Evolutionary conservation across 2,329 filamentous ascomycete species (phyloP).

Genomic region (Colletotrichum siamense): DNA sequence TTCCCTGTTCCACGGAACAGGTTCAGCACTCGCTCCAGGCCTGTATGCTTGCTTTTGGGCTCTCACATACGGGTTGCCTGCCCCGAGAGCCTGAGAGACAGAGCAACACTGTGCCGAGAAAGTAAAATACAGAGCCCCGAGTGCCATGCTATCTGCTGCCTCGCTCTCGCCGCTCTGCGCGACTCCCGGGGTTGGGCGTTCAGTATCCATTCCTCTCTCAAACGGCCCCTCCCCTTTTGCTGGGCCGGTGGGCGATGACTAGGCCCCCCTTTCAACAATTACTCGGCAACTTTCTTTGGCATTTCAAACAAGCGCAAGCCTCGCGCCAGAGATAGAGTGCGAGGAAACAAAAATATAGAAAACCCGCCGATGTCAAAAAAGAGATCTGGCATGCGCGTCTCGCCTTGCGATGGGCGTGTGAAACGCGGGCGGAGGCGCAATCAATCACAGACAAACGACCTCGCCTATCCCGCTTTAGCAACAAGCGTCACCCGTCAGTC

Average conservation of each 20-base stretch:
- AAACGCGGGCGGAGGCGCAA: background rate
- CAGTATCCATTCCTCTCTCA: background rate
- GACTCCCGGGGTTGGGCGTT: background rate
- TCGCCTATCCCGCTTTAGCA: conserved; percentile 1
- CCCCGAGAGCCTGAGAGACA: background rate
- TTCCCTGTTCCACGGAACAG: background rate
- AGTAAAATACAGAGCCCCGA: background rate
- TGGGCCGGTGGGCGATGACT: background rate
- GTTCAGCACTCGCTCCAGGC: background rate
- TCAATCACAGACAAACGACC: background rate
- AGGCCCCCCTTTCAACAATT: background rate
- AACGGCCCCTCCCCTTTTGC: background rate
- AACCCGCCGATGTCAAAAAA: background rate
- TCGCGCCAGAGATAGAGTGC: background rate
- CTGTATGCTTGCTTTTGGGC: background rate
- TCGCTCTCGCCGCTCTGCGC: background rate
- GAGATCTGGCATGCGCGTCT: background rate
- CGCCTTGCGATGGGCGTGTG: background rate
- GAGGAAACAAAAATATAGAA: background rate
- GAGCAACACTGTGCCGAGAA: background rate
- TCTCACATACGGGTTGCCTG: background rate
- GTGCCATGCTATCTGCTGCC: background rate
- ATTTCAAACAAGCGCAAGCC: background rate
- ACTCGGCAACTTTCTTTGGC: background rate
- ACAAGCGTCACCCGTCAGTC: background rate